These are phyloP conservation scores for Hyphopichia burtonii DNA, from an alignment of 1,139 yeast genomes.

Conservation along the genomic window DNA sequence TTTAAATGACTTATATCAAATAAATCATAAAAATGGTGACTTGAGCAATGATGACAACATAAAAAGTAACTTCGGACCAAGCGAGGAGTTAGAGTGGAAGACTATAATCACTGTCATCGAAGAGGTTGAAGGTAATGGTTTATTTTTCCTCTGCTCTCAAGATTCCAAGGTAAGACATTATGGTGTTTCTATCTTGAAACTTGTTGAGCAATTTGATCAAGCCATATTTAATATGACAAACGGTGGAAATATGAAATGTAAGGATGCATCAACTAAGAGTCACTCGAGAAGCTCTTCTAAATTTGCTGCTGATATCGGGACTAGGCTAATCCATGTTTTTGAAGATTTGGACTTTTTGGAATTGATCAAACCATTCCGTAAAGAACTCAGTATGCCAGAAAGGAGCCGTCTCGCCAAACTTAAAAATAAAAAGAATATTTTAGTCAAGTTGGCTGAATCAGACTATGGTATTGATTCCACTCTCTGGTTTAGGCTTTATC, in stretches of 20 bases:
- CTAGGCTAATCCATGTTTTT: slow-evolving; percentile 74
- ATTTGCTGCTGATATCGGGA: slow-evolving; percentile 76
- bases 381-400: slow-evolving; percentile 80
- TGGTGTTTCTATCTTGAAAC: slow-evolving; percentile 70
- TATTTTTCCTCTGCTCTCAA: slow-evolving; percentile 87
- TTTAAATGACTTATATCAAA: slow-evolving; percentile 44
- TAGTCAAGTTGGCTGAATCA: slow-evolving; percentile 78
- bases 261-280: slow-evolving; percentile 11
- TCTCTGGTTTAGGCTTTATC: slow-evolving; percentile 87
- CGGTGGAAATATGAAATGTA: slow-evolving; percentile 1
- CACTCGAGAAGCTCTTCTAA: slow-evolving; percentile 66
- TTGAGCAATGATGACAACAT: slow-evolving; percentile 19
- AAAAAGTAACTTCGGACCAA: slow-evolving; percentile 29
- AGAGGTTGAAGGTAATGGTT: slow-evolving; percentile 93
- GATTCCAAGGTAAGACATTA: slow-evolving; percentile 71
- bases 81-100: slow-evolving; percentile 76
- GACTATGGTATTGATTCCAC: slow-evolving; percentile 96
- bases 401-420: slow-evolving; percentile 67
- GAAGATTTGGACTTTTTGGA: slow-evolving; percentile 69
- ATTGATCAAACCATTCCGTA: slow-evolving; percentile 57
- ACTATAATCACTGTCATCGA: slow-evolving; percentile 81
- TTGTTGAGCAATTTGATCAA: slow-evolving; percentile 82
- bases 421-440: slow-evolving; percentile 59
- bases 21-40: slow-evolving; percentile 40
- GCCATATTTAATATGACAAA: slow-evolving; percentile 61